A percentile compares a stretch with the other conserved stretches of the same genome.
Conservation (phyloP, 2,329 filamentous ascomycete species). For the Macroventuria anomochaeta region DNA sequence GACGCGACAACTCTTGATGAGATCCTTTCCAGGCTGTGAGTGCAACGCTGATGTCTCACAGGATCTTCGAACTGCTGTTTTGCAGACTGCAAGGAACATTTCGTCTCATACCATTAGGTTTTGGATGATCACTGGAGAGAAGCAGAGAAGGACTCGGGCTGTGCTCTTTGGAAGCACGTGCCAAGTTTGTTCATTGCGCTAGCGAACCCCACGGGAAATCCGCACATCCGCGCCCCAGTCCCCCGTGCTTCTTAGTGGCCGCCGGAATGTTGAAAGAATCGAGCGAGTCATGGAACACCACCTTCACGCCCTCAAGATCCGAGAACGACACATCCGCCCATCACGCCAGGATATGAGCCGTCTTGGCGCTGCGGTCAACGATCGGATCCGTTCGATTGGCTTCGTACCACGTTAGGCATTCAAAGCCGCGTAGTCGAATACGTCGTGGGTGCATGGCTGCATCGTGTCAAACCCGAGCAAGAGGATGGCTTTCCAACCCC, state of each 20-base stretch:
- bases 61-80: neutral
- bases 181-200: neutral
- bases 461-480: neutral
- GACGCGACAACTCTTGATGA: neutral
- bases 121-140: neutral
- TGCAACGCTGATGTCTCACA: neutral
- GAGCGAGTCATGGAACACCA: conserved; percentile 1
- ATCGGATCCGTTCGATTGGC: neutral
- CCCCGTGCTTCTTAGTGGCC: neutral
- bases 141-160: conserved; percentile 2
- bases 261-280: neutral
- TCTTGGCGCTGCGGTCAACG: conserved; percentile 5
- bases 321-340: neutral
- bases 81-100: neutral
- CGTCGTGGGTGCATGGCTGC: neutral
- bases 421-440: conserved; percentile 1
- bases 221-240: conserved; percentile 4
- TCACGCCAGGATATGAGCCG: neutral
- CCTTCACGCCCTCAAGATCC: neutral
- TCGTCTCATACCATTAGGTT: neutral
- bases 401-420: neutral
- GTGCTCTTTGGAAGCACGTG: neutral
- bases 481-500: neutral
- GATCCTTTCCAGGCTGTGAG: neutral
- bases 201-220: conserved; percentile 13